Conservation (phyloP, 768 basidiomycete species). For the Mycena rebaudengoi region DNA sequence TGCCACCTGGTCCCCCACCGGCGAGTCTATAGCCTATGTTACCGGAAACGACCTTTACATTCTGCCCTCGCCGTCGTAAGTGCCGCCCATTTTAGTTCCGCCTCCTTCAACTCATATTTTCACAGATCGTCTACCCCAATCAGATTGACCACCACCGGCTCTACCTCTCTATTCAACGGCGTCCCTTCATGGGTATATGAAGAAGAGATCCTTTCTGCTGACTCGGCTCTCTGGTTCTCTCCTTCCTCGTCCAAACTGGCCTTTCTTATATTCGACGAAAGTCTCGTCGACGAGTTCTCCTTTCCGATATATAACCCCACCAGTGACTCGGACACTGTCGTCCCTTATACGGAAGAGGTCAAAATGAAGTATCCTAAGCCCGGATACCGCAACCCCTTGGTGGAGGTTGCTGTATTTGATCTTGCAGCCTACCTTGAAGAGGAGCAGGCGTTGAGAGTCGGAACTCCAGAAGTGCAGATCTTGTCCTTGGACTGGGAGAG, state of each 20-base stretch:
- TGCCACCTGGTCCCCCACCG: slow-evolving; percentile 89
- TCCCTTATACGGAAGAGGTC: slow-evolving; percentile 83
- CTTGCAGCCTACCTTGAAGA: slow-evolving; percentile 59
- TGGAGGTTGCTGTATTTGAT: slow-evolving; percentile 85
- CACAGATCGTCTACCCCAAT: slow-evolving; percentile 58
- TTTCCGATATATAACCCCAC: slow-evolving; percentile 95
- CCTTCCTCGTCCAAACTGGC: slow-evolving; percentile 81
- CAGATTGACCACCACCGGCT: slow-evolving; percentile 84
- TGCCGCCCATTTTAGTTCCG: slow-evolving; percentile 34
- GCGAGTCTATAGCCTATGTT: slow-evolving; percentile 88
- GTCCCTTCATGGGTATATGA: slow-evolving; percentile 99
- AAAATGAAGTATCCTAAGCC: slow-evolving; percentile 88
- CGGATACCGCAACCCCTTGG: slow-evolving; percentile 88
- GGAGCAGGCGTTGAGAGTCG: slow-evolving; percentile 17
- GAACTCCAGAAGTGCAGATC: slow-evolving; percentile 49
- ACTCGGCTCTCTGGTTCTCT: slow-evolving; percentile 91
- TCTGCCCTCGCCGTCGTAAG: slow-evolving; percentile 71
- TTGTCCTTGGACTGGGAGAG: slow-evolving; percentile 73
- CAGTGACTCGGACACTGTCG: slow-evolving; percentile 68
- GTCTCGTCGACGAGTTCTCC: slow-evolving; percentile 82
- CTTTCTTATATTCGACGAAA: slow-evolving; percentile 90
- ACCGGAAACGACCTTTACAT: slow-evolving; percentile 90
- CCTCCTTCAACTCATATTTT: background rate
- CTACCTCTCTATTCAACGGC: slow-evolving; percentile 88
- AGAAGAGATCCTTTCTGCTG: slow-evolving; percentile 82